Base-by-base conservation (phyloP, 148 eudicot species). In the Camellia lanceoleosa region DNA sequence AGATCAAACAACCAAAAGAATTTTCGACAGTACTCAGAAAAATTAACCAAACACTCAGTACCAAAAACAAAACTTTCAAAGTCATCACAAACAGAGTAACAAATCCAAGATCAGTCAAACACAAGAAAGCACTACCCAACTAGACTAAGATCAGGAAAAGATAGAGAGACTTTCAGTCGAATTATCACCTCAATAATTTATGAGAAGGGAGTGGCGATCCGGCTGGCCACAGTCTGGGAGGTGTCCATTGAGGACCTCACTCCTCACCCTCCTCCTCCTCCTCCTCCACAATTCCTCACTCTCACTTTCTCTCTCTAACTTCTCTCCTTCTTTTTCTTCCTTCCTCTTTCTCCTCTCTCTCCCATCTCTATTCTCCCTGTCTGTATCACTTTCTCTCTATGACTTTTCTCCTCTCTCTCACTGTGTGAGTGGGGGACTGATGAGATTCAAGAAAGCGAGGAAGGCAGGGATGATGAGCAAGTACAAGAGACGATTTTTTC, bases 381-480 rank as follows among this genome's bases (percentile, higher is more conserved):
- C 59, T 19, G 10, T n/a, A 51, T 72, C 30, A 13, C 46, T 3
- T 4, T 43, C n/a, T 42, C 44, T 42, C 44, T 42, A 43, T 43
- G 20, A 52, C 13, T 38, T 70, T 70, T 30, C 42, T 49, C n/a
- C 71, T 68, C 16, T 38, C 71, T 68, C 49, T 72, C 75, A 51
- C 59, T 72, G 18, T 72, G 19, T 71, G 16, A 14, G 9, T 18
- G 7, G 9, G 10, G 46, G 13, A 5, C 46, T 51, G 60, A 23
- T 71, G 60, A 72, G 75, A 72, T 72, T 72, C 61, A 72, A 72
- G 75, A 72, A n/a, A 72, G 75, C 75, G 75, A n/a, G 75, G 75
- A 72, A 71, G 51, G 75, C 75, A n/a, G 61, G 61, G 61, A 52
- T 20, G 44, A 72, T 43, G 43, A 7, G n/a, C n/a, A n/a, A n/a